These are phyloP conservation scores for Entonaema liquescens DNA, from an alignment of 495 filamentous ascomycete species.

Conservation along the genomic window DNA sequence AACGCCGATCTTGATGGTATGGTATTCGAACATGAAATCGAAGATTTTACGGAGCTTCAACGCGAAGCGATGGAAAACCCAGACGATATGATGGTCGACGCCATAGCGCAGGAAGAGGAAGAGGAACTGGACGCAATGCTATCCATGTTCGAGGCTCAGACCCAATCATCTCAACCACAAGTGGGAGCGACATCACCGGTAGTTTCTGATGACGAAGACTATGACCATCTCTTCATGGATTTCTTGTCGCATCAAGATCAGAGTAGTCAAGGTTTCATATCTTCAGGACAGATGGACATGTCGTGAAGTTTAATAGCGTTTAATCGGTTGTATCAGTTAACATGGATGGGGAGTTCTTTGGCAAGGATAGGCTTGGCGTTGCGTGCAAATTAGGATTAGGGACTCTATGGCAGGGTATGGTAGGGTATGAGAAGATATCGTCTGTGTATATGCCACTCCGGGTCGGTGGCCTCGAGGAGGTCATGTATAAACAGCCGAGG, in stretches of 20 bases:
- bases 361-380: constrained; percentile 32
- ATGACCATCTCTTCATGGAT: constrained; percentile 61
- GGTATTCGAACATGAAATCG: constrained; percentile 53
- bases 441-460: constrained; percentile 23
- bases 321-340: constrained; percentile 10
- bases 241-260: constrained; percentile 43
- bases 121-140: constrained; percentile 68
- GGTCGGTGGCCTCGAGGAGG: constrained; percentile 24
- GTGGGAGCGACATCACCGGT: constrained; percentile 14
- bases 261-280: constrained; percentile 24
- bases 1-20: constrained; percentile 61
- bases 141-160: constrained; percentile 43
- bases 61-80: constrained; percentile 48
- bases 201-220: constrained; percentile 65
- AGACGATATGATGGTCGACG: constrained; percentile 55
- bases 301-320: constrained; percentile 25
- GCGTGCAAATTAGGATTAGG: constrained; percentile 29
- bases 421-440: constrained; percentile 42
- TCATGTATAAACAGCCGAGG: constrained; percentile 37
- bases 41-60: constrained; percentile 52
- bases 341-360: constrained; percentile 21
- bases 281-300: constrained; percentile 45
- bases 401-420: constrained; percentile 37
- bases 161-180: constrained; percentile 31
- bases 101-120: constrained; percentile 63